Percentiles rank a stretch among this genome's conserved stretches.
phyloP scores from a whole-genome alignment of 2,329 filamentous ascomycete genomes.

The Fusarium buxicola region DNA sequence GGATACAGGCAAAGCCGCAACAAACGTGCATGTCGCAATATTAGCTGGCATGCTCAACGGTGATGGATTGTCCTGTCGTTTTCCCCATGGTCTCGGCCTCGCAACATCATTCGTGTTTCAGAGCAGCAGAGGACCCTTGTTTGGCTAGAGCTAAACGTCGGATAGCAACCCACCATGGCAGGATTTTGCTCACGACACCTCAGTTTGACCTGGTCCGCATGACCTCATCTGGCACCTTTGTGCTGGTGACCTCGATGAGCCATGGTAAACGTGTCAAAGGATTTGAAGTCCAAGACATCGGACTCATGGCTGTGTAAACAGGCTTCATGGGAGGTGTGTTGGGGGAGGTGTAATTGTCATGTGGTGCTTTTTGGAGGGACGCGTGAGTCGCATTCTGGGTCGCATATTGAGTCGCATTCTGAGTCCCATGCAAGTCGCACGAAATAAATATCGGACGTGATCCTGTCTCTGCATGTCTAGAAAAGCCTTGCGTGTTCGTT shows the following conservation, averaged over 20 bases:
- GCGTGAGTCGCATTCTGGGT: conserved; percentile 19
- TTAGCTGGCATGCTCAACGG: too few relatives aligned
- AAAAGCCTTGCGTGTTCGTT: not conserved
- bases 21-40: too few relatives aligned
- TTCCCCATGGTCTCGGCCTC: conserved; percentile 12
- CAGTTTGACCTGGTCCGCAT: conserved; percentile 35
- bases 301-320: conserved; percentile 28
- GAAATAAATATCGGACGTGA: conserved; percentile 39
- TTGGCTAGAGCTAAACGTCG: conserved; percentile 12
- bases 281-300: conserved; percentile 24
- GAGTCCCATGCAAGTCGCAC: too few relatives aligned
- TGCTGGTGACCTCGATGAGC: conserved; percentile 30
- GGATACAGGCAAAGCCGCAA: too few relatives aligned
- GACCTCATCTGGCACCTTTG: conserved; percentile 40
- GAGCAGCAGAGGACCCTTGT: conserved; percentile 20
- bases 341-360: conserved; percentile 39
- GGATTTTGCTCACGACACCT: conserved; percentile 27
- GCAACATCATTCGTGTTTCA: conserved; percentile 42
- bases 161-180: conserved; percentile 28
- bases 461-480: conserved; percentile 6
- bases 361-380: conserved; percentile 23
- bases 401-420: too few relatives aligned
- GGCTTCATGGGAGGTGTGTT: conserved; percentile 30
- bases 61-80: conserved; percentile 26
- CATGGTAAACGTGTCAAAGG: conserved; percentile 31